phyloP scores from a whole-genome alignment of 106 monocot species.

The Dioscorea zingiberensis region DNA sequence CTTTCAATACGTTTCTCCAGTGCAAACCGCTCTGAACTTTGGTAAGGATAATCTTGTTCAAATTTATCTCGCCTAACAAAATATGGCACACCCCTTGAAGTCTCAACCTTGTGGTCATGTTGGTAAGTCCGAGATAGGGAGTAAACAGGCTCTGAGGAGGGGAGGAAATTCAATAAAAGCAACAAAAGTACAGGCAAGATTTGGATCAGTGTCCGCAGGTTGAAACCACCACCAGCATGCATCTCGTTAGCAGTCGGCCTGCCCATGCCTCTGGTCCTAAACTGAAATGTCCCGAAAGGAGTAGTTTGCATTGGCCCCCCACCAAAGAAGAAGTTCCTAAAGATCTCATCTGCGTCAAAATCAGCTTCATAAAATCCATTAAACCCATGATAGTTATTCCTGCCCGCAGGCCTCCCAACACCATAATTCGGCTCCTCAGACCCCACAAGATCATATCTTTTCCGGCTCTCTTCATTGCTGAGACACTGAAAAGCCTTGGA shows the following conservation, averaged over 20 bases:
- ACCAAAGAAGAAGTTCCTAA: constrained; percentile 91
- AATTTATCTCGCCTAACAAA: constrained; percentile 72
- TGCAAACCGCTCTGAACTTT: constrained; percentile 42
- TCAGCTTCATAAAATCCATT: constrained; percentile 80
- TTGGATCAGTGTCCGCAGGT: constrained; percentile 54
- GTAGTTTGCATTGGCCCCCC: constrained; percentile 39
- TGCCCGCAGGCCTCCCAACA: constrained; percentile 11
- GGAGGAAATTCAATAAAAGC: constrained; percentile 71
- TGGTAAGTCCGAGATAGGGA: constrained; percentile 41
- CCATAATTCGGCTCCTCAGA: constrained; percentile 54
- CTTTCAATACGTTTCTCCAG: constrained; percentile 71
- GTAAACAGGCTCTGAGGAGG: constrained; percentile 73
- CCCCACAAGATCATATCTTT: constrained; percentile 80
- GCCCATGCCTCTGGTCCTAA: constrained; percentile 63
- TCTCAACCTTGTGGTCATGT: constrained; percentile 64
- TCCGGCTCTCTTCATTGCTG: constrained; percentile 69
- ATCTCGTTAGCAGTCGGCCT: constrained; percentile 21
- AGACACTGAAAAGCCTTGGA: constrained; percentile 98
- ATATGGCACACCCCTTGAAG: constrained; percentile 57
- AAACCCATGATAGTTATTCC: constrained; percentile 29
- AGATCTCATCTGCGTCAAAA: constrained; percentile 92
- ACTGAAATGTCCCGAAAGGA: constrained; percentile 63
- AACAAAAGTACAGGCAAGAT: constrained; percentile 73
- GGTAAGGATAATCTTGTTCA: constrained; percentile 68
- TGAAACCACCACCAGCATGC: constrained; percentile 30